Base-by-base conservation (phyloP, 192 early-diverging fungal genomes). In the Entrophospora sp. region DNA sequence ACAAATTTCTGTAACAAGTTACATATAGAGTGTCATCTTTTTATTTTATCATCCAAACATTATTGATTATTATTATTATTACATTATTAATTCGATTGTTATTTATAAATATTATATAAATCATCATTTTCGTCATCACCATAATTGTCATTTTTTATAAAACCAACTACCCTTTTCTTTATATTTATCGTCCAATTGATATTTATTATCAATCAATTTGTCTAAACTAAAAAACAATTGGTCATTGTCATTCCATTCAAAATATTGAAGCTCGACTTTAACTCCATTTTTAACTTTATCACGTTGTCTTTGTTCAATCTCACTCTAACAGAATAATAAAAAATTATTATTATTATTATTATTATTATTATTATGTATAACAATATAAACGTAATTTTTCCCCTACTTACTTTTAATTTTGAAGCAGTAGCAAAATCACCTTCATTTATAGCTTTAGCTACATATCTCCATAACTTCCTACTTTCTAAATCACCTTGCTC, bases 361-460 rank as follows among this genome's bases (percentile, higher is more conserved):
- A 30, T 34, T 30, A 28, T 24, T 7, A 42, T 28, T 1, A 18
- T 27, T 30, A 13, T 16, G 8, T 32, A 35, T n/a, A 34, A 14
- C 1, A 61, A 5, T 31, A 7, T 8, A n/a, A n/a, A n/a, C n/a
- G n/a, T n/a, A n/a, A n/a, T n/a, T n/a, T n/a, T n/a, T n/a, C n/a
- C n/a, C n/a, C n/a, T 13, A 7, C 30, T 35, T 51, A 64, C 62
- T 69, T 91, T 91, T 58, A 87, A 81, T 34, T 69, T 69, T 10
- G 87, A 88, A 2, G 89, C 89, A 1, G 78, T 74, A 5, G 78
- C 74, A 64, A 86, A 91, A 71, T 89, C 84, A 36, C 83, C 85
- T 38, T 74, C 71, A 48, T 71, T 77, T 22, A 91, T 74, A 8
- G 89, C 86, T 40, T 85, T 75, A 1, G 87, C 76, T 13, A 91